phyloP scores from a whole-genome alignment of 441 rosid species.

The Dalechampia spathulata region DNA sequence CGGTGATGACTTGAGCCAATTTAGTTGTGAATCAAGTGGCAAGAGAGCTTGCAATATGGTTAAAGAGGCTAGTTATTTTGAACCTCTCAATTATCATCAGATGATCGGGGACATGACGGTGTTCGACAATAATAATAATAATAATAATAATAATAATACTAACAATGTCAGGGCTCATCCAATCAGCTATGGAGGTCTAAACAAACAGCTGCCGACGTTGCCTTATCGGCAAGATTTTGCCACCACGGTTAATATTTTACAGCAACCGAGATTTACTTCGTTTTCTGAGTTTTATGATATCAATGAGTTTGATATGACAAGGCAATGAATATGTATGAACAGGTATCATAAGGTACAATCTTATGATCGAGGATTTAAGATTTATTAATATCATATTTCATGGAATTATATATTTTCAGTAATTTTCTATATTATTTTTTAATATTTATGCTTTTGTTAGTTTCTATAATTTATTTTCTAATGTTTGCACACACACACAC shows the following conservation, averaged over 20 bases:
- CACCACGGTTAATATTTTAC: not conserved
- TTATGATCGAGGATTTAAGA: too few species aligned
- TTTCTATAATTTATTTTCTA: too few species aligned
- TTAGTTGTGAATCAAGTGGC: not conserved
- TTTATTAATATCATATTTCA: too few species aligned
- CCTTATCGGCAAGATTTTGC: conserved; percentile 2
- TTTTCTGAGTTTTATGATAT: not conserved
- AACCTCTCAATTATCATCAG: not conserved
- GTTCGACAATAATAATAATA: not conserved
- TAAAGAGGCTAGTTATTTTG: not conserved
- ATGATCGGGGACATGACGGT: not conserved
- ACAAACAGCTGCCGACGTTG: not conserved
- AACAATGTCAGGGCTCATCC: not conserved
- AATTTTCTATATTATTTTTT: too few species aligned
- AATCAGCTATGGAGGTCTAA: not conserved
- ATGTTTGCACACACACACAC: too few species aligned
- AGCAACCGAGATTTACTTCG: not conserved
- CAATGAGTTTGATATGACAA: not conserved
- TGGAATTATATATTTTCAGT: too few species aligned
- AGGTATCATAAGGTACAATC: too few species aligned
- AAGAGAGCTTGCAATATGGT: not conserved
- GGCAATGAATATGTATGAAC: too few species aligned
- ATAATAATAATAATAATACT: too few species aligned
- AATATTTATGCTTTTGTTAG: too few species aligned
- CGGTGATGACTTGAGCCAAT: not conserved